Evolutionary conservation across 257 asterid genomes (phyloP).

Genomic region (Leonotis leonurus): DNA sequence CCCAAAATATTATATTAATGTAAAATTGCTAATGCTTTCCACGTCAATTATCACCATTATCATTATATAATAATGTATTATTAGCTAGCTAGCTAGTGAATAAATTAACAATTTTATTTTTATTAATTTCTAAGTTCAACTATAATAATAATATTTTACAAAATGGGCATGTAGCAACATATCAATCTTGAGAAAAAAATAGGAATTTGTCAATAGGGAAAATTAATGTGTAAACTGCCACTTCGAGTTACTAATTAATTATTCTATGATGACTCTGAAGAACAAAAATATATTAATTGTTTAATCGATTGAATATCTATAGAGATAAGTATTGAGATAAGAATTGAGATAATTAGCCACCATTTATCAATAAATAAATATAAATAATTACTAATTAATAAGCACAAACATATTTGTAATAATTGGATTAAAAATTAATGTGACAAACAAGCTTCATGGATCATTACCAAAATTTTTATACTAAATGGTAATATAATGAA

Average conservation of each 20-base stretch:
- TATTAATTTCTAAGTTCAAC: too few relatives aligned
- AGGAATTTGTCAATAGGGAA: background rate
- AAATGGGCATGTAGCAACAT: background rate
- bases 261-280: slow-evolving; percentile 5
- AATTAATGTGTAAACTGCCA: slow-evolving; percentile 7
- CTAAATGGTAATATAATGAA: background rate
- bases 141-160: background rate
- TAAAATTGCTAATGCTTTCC: background rate
- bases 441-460: background rate
- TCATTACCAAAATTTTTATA: background rate
- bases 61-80: too few relatives aligned
- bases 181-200: background rate
- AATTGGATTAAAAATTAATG: background rate
- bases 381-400: background rate
- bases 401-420: background rate
- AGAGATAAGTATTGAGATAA: too few relatives aligned
- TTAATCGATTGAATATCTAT: background rate
- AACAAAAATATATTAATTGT: background rate
- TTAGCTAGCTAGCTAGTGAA: too few relatives aligned
- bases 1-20: background rate
- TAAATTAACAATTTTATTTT: too few relatives aligned
- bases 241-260: slow-evolving; percentile 15
- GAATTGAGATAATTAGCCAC: too few relatives aligned
- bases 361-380: background rate
- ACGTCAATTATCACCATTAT: background rate